Conservation (phyloP, 2,329 filamentous ascomycete species). For the Xylariaceae sp. region DNA sequence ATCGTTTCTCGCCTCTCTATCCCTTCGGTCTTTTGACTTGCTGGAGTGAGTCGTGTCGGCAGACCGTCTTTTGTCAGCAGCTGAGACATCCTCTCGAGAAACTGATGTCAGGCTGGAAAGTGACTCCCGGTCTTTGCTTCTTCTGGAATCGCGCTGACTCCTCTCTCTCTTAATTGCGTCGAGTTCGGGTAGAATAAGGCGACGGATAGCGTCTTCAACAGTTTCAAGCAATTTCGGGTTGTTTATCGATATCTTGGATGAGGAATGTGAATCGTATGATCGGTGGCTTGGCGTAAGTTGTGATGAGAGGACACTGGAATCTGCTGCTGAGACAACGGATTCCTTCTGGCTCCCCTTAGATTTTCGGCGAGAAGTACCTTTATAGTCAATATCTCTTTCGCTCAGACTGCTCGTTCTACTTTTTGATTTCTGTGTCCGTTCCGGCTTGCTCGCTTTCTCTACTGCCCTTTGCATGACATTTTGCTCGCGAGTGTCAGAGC, state of each 20-base stretch:
- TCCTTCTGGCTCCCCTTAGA: conserved; percentile 52
- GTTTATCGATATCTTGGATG: conserved; percentile 71
- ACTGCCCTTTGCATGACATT: conserved; percentile 32
- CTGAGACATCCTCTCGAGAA: conserved; percentile 53
- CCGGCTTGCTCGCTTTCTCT: conserved; percentile 41
- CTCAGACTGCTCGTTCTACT: conserved; percentile 47
- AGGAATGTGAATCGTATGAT: conserved; percentile 54
- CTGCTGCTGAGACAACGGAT: conserved; percentile 48
- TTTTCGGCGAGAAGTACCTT: conserved; percentile 44
- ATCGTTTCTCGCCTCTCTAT: conserved; percentile 53
- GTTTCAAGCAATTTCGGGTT: conserved; percentile 88
- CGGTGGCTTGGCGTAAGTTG: conserved; percentile 51
- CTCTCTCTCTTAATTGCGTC: conserved; percentile 88
- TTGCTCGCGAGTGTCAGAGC: conserved; percentile 41
- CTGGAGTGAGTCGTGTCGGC: conserved; percentile 51
- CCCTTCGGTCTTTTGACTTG: conserved; percentile 42
- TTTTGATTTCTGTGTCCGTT: conserved; percentile 48
- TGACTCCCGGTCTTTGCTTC: conserved; percentile 52
- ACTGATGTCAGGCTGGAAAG: conserved; percentile 52
- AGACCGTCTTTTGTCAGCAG: conserved; percentile 47
- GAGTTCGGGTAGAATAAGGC: conserved; percentile 85
- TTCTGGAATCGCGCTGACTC: conserved; percentile 65
- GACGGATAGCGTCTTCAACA: conserved; percentile 87
- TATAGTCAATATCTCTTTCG: conserved; percentile 46
- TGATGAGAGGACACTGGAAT: conserved; percentile 54